Conservation (phyloP, 1,284 basidiomycete species). For the Paramarasmius palmivorus region DNA sequence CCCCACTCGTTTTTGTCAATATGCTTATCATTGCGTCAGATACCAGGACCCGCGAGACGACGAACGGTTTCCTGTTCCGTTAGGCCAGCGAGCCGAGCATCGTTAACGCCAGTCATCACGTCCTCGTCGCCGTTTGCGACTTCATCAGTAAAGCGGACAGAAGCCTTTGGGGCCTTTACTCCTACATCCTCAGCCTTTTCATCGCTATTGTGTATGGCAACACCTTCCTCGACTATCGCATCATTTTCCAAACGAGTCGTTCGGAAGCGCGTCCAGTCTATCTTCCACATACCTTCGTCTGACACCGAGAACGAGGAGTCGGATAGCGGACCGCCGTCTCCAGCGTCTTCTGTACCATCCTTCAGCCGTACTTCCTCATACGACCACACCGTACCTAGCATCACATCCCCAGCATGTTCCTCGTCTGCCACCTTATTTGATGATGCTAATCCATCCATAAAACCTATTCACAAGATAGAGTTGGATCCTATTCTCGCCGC, state of each 20-base stretch:
- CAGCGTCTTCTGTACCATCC: constrained; percentile 25
- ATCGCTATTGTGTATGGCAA: neutral
- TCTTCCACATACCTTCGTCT: constrained; percentile 7
- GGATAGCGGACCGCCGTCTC: constrained; percentile 11
- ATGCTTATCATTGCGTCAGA: no score
- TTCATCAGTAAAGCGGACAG: neutral
- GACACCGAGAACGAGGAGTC: constrained; percentile 11
- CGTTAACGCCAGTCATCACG: neutral
- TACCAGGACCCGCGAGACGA: no score
- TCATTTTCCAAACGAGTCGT: neutral
- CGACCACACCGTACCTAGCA: constrained; percentile 2
- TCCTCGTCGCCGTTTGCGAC: neutral
- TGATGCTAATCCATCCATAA: constrained; percentile 26
- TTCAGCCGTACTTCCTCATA: constrained; percentile 36
- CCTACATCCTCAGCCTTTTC: constrained; percentile 2
- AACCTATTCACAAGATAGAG: constrained; percentile 25
- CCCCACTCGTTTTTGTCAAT: no score
- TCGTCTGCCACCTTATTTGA: constrained; percentile 23
- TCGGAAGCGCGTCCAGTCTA: neutral
- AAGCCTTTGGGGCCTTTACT: constrained; percentile 4
- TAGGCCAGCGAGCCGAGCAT: neutral
- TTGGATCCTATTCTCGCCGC: constrained; percentile 52
- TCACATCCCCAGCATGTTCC: constrained; percentile 21
- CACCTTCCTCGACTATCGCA: neutral
- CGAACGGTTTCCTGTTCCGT: no score